phyloP scores from a whole-genome alignment of 2,329 filamentous ascomycete genomes.

The Phialophora tarda region DNA sequence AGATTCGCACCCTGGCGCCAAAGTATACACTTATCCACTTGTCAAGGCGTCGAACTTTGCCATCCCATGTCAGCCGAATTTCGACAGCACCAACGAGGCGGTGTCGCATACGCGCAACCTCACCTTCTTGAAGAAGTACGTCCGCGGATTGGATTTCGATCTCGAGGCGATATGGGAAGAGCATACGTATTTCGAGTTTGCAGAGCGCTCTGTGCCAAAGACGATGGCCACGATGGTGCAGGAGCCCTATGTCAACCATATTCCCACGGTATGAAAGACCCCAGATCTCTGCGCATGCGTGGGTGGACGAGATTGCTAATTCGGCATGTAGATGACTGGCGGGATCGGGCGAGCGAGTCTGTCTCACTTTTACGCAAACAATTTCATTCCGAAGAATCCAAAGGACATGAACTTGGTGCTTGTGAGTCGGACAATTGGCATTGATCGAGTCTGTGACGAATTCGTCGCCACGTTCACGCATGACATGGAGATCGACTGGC shows the following conservation, averaged over 20 bases:
- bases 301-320: neutral
- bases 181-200: slow-evolving; percentile 75
- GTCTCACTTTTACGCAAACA: slow-evolving; percentile 70
- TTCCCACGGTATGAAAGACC: slow-evolving; percentile 63
- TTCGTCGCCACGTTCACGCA: slow-evolving; percentile 71
- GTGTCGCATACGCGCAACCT: slow-evolving; percentile 71
- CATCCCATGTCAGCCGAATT: slow-evolving; percentile 58
- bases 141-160: slow-evolving; percentile 72
- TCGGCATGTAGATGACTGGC: slow-evolving; percentile 61
- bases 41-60: slow-evolving; percentile 53
- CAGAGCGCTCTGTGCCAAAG: slow-evolving; percentile 68
- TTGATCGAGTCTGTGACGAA: slow-evolving; percentile 74
- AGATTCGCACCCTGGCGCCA: slow-evolving; percentile 32
- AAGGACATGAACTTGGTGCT: slow-evolving; percentile 70
- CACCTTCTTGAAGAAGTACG: slow-evolving; percentile 66
- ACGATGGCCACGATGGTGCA: slow-evolving; percentile 84
- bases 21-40: slow-evolving; percentile 54
- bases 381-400: slow-evolving; percentile 78
- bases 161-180: slow-evolving; percentile 81
- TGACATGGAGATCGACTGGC: slow-evolving; percentile 68
- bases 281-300: neutral
- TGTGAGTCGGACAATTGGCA: slow-evolving; percentile 72
- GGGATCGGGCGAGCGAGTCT: slow-evolving; percentile 70
- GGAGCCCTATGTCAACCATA: slow-evolving; percentile 79
- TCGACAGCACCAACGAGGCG: slow-evolving; percentile 60